phyloP scores from a whole-genome alignment of 75 land plant genomes.

The Adiantum capillusveneris region DNA sequence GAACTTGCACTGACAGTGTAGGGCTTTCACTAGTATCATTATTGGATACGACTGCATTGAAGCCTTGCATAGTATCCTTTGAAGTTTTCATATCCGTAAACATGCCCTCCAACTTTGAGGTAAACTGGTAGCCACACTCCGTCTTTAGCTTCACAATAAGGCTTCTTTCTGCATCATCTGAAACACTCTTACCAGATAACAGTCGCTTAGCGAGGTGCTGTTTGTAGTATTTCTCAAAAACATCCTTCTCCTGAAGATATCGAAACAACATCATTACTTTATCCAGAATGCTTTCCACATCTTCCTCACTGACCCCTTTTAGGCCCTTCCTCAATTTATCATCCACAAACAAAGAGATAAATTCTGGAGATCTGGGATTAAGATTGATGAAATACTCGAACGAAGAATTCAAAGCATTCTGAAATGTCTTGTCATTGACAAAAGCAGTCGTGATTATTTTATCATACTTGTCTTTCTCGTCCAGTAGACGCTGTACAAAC shows the following conservation, averaged over 20 bases:
- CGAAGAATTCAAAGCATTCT: constrained; percentile 93
- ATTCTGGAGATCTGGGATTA: constrained; percentile 86
- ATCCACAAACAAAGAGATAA: constrained; percentile 89
- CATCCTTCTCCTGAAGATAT: constrained; percentile 91
- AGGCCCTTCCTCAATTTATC: constrained; percentile 89
- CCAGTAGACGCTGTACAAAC: constrained; percentile 77
- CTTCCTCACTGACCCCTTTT: constrained; percentile 90
- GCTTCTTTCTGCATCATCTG: constrained; percentile 96
- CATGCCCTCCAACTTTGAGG: constrained; percentile 96
- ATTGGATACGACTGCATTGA: constrained; percentile 45
- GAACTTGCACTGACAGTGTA: constrained; percentile 72
- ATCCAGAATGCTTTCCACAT: constrained; percentile 77
- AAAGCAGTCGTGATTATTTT: constrained; percentile 65
- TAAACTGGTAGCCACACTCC: constrained; percentile 96
- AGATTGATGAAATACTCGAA: constrained; percentile 95
- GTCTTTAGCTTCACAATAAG: constrained; percentile 90
- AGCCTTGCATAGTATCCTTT: constrained; percentile 92
- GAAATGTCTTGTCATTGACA: constrained; percentile 89
- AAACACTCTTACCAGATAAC: constrained; percentile 80
- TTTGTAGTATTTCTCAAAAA: constrained; percentile 94
- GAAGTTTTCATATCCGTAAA: constrained; percentile 98
- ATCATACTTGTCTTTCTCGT: constrained; percentile 91
- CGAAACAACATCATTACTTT: constrained; percentile 98
- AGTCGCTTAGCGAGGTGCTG: constrained; percentile 94
- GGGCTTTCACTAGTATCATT: constrained; percentile 50